A percentile compares a stretch with the other conserved stretches of the same genome.
Evolutionary conservation across 1,139 yeast genomes (phyloP).

Genomic region (Meyerozyma sp.): DNA sequence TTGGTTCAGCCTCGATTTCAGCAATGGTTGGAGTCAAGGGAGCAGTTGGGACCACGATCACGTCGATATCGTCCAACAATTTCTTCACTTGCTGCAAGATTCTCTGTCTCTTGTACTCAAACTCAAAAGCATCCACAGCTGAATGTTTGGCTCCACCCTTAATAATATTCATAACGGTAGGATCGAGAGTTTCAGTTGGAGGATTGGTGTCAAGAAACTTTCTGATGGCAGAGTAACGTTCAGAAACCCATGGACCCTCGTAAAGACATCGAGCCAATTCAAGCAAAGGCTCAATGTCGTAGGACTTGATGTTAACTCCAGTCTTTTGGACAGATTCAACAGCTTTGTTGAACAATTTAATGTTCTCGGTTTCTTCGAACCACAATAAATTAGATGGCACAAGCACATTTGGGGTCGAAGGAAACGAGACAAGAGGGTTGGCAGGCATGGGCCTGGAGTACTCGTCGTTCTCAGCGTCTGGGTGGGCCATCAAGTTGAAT

Average conservation of each 20-base stretch:
- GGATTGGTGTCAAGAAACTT: slow-evolving; percentile 72
- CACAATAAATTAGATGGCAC: slow-evolving; percentile 70
- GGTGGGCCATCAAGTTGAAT: slow-evolving; percentile 64
- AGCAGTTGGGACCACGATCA: slow-evolving; percentile 84
- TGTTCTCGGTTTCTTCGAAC: slow-evolving; percentile 78
- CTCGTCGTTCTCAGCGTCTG: slow-evolving; percentile 69
- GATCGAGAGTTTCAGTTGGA: slow-evolving; percentile 69
- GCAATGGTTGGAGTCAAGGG: slow-evolving; percentile 83
- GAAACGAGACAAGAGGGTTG: slow-evolving; percentile 57
- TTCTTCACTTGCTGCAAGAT: slow-evolving; percentile 61
- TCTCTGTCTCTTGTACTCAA: slow-evolving; percentile 76
- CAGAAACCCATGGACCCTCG: slow-evolving; percentile 99
- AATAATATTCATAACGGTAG: slow-evolving; percentile 75
- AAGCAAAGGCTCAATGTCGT: slow-evolving; percentile 68
- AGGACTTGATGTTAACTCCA: slow-evolving; percentile 52
- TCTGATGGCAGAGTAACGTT: slow-evolving; percentile 78
- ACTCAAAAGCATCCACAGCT: slow-evolving; percentile 81
- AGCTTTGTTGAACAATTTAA: slow-evolving; percentile 59
- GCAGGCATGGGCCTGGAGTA: slow-evolving; percentile 73
- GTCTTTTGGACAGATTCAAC: slow-evolving; percentile 45
- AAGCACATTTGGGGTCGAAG: slow-evolving; percentile 60
- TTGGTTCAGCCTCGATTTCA: slow-evolving; percentile 72
- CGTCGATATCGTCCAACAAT: slow-evolving; percentile 59
- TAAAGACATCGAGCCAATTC: slow-evolving; percentile 85
- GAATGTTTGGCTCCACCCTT: slow-evolving; percentile 69